phyloP scores from a whole-genome alignment of 2,329 filamentous ascomycete species.

The Alternaria angustiovoidea region DNA sequence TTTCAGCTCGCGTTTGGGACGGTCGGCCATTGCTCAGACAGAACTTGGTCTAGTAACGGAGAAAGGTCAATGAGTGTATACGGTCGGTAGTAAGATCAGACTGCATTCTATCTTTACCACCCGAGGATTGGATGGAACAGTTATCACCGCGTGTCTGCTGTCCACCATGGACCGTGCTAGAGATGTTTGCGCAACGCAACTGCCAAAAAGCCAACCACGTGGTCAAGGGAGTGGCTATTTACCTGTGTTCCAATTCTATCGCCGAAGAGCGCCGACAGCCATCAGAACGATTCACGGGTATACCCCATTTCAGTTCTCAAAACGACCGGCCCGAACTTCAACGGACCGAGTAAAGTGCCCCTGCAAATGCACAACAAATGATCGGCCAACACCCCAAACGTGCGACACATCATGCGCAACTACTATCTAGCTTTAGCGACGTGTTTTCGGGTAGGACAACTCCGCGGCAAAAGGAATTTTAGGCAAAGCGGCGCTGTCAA shows the following conservation, averaged over 20 bases:
- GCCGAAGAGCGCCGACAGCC: neutral
- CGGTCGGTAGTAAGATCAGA: neutral
- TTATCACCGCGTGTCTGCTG: neutral
- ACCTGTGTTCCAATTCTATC: neutral
- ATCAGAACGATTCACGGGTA: neutral
- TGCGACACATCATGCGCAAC: neutral
- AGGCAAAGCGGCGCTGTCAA: neutral
- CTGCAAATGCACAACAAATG: neutral
- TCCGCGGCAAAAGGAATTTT: neutral
- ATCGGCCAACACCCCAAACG: neutral
- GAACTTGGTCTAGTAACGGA: neutral
- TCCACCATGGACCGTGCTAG: neutral
- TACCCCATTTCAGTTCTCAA: neutral
- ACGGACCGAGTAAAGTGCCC: slow-evolving; percentile 3
- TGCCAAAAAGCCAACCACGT: slow-evolving; percentile 5
- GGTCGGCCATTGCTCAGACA: slow-evolving; percentile 1
- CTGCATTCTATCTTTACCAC: neutral
- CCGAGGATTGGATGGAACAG: neutral
- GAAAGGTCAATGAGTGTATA: neutral
- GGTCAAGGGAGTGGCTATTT: slow-evolving; percentile 6
- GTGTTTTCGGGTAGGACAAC: neutral
- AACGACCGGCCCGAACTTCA: neutral
- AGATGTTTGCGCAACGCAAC: neutral
- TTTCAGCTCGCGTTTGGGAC: slow-evolving; percentile 11
- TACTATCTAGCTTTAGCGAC: neutral